Evolutionary conservation across 768 basidiomycete genomes (phyloP), one percentile per base, ranked within the genome.

Genomic region (Boletus bicolor): DNA sequence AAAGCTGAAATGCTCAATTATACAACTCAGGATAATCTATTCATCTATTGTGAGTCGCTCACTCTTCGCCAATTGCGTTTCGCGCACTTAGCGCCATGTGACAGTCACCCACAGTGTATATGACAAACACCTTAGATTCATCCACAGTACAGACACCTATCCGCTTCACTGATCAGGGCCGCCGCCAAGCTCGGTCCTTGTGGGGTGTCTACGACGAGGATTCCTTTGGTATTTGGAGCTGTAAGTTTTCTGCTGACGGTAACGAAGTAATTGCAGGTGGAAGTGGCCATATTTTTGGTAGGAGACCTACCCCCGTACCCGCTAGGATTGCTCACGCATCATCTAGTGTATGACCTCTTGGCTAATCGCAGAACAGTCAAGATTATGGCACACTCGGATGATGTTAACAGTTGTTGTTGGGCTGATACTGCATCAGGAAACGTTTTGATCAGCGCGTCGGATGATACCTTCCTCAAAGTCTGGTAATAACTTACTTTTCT

Each of bases 341-440:
- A 19, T 57, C 49, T 21, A 93, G 94, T 98, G 2, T 98, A 98
- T 66, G 97, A 99, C 73, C 81, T 99, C 44, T 72, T 92, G 56
- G 84, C 88, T 5, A 79, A 91, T 62, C 77, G 79, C 59, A 79
- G 93, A 57, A 87, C 88, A 1, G 86, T 98, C 28, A 89, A 86
- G 64, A 93, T 99, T 17, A 61, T 72, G n/a, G 97, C 93, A 0
- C 97, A 99, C 66, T 68, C 73, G 2, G 87, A 92, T 67, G 97
- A 99, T 68, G 89, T 98, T 41, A 99, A 99, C 64, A 91, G 92
- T 66, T 85, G 94, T 73, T 93, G 91, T 67, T 99, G 95, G 87
- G 97, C 97, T 0, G 95, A 98, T 67, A 86, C 86, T 11, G 82
- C 83, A 3, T 95, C 92, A 12, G 93, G 93, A 11, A 98, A 99